Base-by-base conservation (phyloP, 2,329 filamentous ascomycete species). In the Fusarium bactridioides region DNA sequence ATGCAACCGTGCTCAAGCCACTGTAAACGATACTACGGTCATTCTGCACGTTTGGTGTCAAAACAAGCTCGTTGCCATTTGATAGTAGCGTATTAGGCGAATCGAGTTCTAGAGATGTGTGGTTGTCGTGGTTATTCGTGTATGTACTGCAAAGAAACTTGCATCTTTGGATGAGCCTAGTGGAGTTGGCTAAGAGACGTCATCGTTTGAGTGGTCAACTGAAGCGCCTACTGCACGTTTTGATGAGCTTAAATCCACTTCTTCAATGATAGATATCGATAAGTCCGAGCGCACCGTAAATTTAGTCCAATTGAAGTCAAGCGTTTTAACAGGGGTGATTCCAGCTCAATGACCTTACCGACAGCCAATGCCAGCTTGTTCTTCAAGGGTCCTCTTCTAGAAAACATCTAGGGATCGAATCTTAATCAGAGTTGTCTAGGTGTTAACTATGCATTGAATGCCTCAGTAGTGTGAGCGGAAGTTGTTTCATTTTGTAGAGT, bases 191-290 rank as follows among this genome's bases (percentile, higher is more conserved):
- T 15, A 27, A 47, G 19, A 47, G 53, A 62, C 53, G 27, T 59
- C 60, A 58, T 27, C 31, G 31, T 38, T 31, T 55, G 12, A 60
- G 47, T 55, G 57, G 47, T 41, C 47, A 60, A 41, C 37, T 21
- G 53, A 59, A 23, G 53, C 25, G n/a, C 29, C 56, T 67, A 54
- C 63, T 67, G 55, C 64, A 67, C 47, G 64, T 53, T 67, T 68
- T 62, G 35, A 67, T 62, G 55, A 67, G 55, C 63, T 67, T 62
- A 67, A 67, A 62, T 67, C 64, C 64, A 68, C 64, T 68, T 62
- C 41, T 31, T 53, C 45, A n/a, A 63, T 44, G 38, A 23, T 25
- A 33, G 25, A 45, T 45, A 37, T 35, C n/a, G 35, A 59, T 29
- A 45, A 37, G 40, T 44, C 51, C 27, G 38, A 61, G 59, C 51